Conservation (phyloP, 2,329 filamentous ascomycete genomes). For the Rhytidhysteron rufulum region DNA sequence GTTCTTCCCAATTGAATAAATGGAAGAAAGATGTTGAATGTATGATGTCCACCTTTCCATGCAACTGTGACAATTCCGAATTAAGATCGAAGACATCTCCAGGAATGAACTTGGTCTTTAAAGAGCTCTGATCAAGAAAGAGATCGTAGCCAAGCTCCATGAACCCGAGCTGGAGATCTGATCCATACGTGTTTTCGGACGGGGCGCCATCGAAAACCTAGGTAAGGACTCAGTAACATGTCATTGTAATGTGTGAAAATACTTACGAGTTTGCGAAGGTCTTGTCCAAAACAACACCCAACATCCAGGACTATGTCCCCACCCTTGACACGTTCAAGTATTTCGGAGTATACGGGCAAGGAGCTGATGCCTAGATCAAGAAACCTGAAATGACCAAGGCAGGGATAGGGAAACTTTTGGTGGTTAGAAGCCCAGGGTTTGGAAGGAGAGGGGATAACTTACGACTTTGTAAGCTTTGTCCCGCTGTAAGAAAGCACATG, state of each 20-base stretch:
- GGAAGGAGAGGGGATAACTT: constrained; percentile 11
- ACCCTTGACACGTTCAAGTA: constrained; percentile 30
- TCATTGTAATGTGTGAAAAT: background rate
- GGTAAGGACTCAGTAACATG: background rate
- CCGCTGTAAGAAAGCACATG: constrained; percentile 14
- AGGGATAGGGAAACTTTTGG: constrained; percentile 29
- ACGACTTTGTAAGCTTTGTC: constrained; percentile 30
- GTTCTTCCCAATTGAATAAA: constrained; percentile 39
- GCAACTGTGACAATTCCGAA: constrained; percentile 29
- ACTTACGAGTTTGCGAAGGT: constrained; percentile 34
- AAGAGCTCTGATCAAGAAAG: constrained; percentile 32
- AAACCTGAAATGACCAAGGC: constrained; percentile 35
- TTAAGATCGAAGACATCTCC: constrained; percentile 44
- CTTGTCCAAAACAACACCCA: constrained; percentile 43
- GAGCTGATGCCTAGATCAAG: constrained; percentile 27
- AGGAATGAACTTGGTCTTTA: constrained; percentile 50
- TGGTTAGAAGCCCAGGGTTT: no score
- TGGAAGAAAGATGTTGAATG: constrained; percentile 43
- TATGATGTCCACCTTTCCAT: constrained; percentile 40
- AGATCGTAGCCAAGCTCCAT: constrained; percentile 51
- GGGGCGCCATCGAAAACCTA: constrained; percentile 37
- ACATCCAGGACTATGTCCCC: constrained; percentile 39
- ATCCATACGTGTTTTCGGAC: constrained; percentile 36
- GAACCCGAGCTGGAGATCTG: constrained; percentile 42
- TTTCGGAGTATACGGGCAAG: constrained; percentile 24